A percentile compares a stretch with the other conserved stretches of the same genome.
Evolutionary conservation across 129 eudicot species (phyloP).

Genomic region (Mikania micrantha): DNA sequence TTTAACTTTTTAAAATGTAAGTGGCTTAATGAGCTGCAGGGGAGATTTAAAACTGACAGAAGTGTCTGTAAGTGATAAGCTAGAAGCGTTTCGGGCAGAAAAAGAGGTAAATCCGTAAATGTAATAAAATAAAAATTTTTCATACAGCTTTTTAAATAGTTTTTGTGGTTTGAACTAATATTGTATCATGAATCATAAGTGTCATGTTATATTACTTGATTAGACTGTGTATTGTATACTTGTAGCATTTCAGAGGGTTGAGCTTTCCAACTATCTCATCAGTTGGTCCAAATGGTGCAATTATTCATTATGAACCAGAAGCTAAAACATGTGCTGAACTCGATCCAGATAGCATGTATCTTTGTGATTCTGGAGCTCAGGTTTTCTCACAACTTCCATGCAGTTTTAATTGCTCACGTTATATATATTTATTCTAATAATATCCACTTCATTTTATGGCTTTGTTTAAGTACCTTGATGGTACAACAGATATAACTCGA

Average conservation of each 20-base stretch:
- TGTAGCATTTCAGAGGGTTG: slow-evolving; percentile 90
- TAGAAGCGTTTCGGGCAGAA: slow-evolving; percentile 86
- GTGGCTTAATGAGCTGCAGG: slow-evolving; percentile 31
- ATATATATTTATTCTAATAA: neutral
- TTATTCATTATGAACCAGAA: slow-evolving; percentile 83
- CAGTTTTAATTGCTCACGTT: neutral
- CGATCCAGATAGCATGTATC: slow-evolving; percentile 80
- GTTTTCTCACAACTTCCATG: slow-evolving; percentile 27
- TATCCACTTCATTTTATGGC: neutral
- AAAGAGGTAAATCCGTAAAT: slow-evolving; percentile 63
- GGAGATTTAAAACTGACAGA: slow-evolving; percentile 61
- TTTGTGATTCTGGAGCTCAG: slow-evolving; percentile 98
- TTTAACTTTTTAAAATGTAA: neutral
- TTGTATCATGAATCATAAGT: neutral
- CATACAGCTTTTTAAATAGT: neutral
- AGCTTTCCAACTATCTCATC: slow-evolving; percentile 98
- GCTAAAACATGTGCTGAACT: slow-evolving; percentile 86
- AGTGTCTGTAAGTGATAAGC: slow-evolving; percentile 85
- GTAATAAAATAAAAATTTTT: neutral
- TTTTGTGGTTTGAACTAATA: neutral
- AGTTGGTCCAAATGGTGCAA: slow-evolving; percentile 94
- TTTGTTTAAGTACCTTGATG: slow-evolving; percentile 68
- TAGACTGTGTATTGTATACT: neutral
- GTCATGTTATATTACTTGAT: neutral
- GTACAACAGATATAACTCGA: slow-evolving; percentile 97